Evolutionary conservation across 306 rosid species (phyloP).

Genomic region (Cicer judaicum): DNA sequence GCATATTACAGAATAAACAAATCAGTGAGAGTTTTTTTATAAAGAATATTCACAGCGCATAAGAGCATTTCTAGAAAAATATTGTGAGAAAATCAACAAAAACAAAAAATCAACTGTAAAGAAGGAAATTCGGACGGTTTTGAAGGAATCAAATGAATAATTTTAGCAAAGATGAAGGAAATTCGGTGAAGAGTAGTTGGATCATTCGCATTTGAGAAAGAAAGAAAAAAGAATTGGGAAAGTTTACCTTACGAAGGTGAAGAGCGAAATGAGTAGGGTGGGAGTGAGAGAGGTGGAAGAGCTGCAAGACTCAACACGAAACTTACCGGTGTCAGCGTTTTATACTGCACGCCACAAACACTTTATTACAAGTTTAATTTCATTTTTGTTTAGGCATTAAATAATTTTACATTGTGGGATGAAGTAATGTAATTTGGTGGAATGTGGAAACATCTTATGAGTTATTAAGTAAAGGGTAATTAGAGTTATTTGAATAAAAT

Average conservation of each 20-base stretch:
- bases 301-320: not conserved
- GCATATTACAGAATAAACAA: not conserved
- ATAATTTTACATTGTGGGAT: too few species aligned
- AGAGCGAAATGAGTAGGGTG: not conserved
- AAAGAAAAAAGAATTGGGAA: not conserved
- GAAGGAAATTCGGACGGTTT: not conserved
- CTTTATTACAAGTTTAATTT: too few species aligned
- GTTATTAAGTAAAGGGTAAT: not conserved
- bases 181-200: too few species aligned
- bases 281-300: not conserved
- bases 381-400: too few species aligned
- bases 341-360: slow-evolving; percentile 17
- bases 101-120: not conserved
- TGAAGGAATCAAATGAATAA: not conserved
- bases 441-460: too few species aligned
- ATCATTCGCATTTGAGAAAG: not conserved
- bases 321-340: slow-evolving; percentile 13
- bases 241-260: slow-evolving; percentile 2
- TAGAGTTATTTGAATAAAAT: too few species aligned
- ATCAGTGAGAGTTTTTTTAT: not conserved
- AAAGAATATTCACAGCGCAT: not conserved
- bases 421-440: too few species aligned
- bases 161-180: too few species aligned
- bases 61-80: not conserved
- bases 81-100: not conserved